Conservation (phyloP, 768 basidiomycete genomes). For the Psilocybe cubensis region DNA sequence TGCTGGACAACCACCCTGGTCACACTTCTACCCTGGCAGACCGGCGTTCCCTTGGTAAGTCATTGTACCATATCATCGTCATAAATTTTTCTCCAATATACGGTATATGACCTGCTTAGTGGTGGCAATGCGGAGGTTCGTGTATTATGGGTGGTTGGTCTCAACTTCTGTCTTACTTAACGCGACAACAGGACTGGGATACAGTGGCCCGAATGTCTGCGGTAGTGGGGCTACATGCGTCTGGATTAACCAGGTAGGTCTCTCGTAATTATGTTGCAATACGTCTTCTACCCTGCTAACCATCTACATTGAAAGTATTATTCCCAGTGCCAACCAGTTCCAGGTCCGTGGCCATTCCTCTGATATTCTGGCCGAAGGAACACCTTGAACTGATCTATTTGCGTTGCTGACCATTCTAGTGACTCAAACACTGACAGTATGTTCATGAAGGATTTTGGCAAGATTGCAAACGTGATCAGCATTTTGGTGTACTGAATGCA, state of each 20-base stretch:
- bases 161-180: background rate
- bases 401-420: background rate
- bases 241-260: background rate
- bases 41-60: background rate
- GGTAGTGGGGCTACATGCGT: background rate
- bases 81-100: background rate
- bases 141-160: background rate
- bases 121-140: constrained; percentile 14
- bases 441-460: background rate
- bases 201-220: constrained; percentile 1
- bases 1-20: constrained; percentile 1
- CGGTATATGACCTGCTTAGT: background rate
- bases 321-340: constrained; percentile 7
- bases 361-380: background rate
- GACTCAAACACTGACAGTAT: background rate
- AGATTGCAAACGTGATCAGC: background rate
- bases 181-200: background rate
- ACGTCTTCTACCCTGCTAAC: background rate
- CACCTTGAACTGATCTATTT: background rate
- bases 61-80: background rate
- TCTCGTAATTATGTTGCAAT: no score
- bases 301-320: background rate
- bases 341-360: background rate
- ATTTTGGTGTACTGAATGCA: background rate
- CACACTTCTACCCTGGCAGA: background rate